A percentile compares a stretch with the other conserved stretches of the same genome.
Conservation (phyloP, 805 yeast genomes). For the Blastobotrys parvus region DNA sequence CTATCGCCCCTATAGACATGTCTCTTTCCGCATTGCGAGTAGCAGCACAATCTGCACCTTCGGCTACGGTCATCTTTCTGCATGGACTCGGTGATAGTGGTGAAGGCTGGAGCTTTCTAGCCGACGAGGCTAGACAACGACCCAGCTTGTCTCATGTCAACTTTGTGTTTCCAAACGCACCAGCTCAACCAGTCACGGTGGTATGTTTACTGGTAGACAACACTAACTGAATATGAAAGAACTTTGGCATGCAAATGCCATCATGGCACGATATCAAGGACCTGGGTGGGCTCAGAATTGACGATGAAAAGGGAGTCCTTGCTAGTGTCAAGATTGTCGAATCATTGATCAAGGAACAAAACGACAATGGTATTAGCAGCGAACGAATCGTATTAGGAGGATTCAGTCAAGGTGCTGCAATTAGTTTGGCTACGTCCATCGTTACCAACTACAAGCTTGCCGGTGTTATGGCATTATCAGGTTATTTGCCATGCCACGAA, state of each 20-base stretch:
- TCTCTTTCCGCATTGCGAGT: constrained; percentile 29
- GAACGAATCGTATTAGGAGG: constrained; percentile 81
- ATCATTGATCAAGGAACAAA: constrained; percentile 26
- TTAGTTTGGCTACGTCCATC: constrained; percentile 38
- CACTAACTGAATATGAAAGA: constrained; percentile 18
- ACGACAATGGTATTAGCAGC: constrained; percentile 28
- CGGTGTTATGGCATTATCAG: constrained; percentile 71
- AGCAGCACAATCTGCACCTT: constrained; percentile 36
- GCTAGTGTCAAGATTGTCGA: constrained; percentile 25
- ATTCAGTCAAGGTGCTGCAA: constrained; percentile 88
- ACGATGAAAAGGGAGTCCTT: constrained; percentile 33
- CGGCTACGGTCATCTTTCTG: constrained; percentile 63
- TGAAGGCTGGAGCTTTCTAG: constrained; percentile 78
- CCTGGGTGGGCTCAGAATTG: constrained; percentile 22
- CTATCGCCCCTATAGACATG: constrained; percentile 12
- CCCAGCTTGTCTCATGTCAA: constrained; percentile 46
- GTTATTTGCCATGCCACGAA: constrained; percentile 43
- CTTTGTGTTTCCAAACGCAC: constrained; percentile 90
- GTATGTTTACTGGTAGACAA: constrained; percentile 14
- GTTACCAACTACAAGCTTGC: constrained; percentile 47
- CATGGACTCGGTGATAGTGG: constrained; percentile 95
- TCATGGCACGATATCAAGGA: constrained; percentile 79
- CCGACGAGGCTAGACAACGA: constrained; percentile 43
- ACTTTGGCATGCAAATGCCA: constrained; percentile 61
- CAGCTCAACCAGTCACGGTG: constrained; percentile 56